Evolutionary conservation across 805 yeast species (phyloP), one percentile per base, ranked within the genome.

Genomic region (Candida nemodendra): DNA sequence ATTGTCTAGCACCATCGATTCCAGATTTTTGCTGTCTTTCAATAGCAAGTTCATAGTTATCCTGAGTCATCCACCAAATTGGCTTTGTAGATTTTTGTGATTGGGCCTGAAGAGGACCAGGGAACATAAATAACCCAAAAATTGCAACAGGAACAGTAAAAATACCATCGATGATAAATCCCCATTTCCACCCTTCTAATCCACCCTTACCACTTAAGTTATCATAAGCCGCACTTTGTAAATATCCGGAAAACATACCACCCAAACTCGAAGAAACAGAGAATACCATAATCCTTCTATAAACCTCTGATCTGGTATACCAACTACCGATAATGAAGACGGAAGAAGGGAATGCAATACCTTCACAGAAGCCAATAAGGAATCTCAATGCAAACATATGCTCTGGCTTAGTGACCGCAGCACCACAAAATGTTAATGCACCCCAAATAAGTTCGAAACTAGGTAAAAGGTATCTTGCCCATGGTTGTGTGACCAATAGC

Each of bases 171-270:
- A 79, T 75, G 30, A 80, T 74, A 51, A 78, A 80, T n/a, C 79
- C 54, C 84, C 84, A 79, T 56, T 80, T 68, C 84, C 84, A 79
- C 6, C 85, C 84, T 3, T 69, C 66, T 12, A 78, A 54, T 0
- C 80, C 80, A n/a, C 58, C 55, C 15, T 47, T 54, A 38, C 75
- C 72, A 46, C 72, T 57, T 54, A 68, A 57, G 47, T 64, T 51
- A 30, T 47, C 43, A 48, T 62, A 66, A 3, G 71, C 72, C 1
- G 72, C 75, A 9, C 66, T 42, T 47, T 72, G 74, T 27, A 71
- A 48, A 35, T 66, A 70, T 5, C 74, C 74, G 7, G 69, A 62
- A 42, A 67, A 66, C 61, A 68, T 69, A 15, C 63, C 57, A 13
- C 72, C 76, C 27, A 70, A 48, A 27, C 62, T 55, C 4, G 69